Evolutionary conservation across 306 rosid genomes (phyloP), one percentile per base, ranked within the genome.

Genomic region (Fagus crenata): DNA sequence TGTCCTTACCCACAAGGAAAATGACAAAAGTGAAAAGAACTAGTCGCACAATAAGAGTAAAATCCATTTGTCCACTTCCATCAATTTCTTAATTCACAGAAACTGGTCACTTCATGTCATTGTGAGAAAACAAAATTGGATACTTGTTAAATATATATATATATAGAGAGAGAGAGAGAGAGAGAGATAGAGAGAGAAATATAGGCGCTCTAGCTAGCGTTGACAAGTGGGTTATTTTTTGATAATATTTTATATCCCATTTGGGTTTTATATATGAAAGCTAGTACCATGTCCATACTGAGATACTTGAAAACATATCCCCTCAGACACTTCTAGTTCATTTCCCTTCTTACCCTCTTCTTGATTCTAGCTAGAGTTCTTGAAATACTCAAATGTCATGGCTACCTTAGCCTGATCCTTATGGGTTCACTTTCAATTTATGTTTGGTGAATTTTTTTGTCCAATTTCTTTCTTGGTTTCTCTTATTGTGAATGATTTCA

Each of bases 261-360:
- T 31, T 71, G 75, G 56, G 78, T 75, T 75, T 79, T 79, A 75
- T 79, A 65, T 82, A 76, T 43, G 58, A 11, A 28, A 49, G 28
- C 74, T 31, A 42, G 4, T 46, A 3, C 51, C 32, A 9, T 35
- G 36, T 39, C 61, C 81, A 65, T 43, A 36, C 73, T 28, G 12
- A 61, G 71, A 39, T 67, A 70, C 67, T 32, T 36, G 39, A 33
- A 32, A 41, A 68, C 67, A 42, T 11, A 53, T 78, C 78, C 80
- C 74, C 72, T 76, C 59, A 65, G 35, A 36, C 61, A 53, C 41
- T 9, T 69, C 81, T 42, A 55, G 22, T 71, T 75, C 68, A 53
- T 59, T 51, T 54, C 36, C 63, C 80, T 37, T 63, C 71, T 60
- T 42, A 33, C 11, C 35, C 67, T 55, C 41, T 17, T 75, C 58